A percentile compares a stretch with the other conserved stretches of the same genome.
phyloP scores from a whole-genome alignment of 2,329 filamentous ascomycete species.

The Malbranchea zuffiana region DNA sequence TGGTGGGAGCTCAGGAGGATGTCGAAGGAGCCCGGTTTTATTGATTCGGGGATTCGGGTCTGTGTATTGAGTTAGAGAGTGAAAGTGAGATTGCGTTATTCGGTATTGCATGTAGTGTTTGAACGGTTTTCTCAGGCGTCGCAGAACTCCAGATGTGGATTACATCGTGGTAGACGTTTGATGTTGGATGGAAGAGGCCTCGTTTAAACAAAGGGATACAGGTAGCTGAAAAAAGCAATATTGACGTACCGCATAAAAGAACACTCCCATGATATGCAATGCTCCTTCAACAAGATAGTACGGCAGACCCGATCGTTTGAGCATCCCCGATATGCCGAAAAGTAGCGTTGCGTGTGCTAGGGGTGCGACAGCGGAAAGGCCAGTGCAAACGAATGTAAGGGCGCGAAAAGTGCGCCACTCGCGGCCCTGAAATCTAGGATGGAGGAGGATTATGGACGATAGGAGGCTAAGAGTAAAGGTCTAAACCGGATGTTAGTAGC shows the following conservation, averaged over 20 bases:
- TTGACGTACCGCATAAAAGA: slow-evolving; percentile 18
- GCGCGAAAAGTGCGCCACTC: slow-evolving; percentile 17
- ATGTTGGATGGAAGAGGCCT: too few relatives aligned
- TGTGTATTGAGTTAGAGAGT: slow-evolving; percentile 15
- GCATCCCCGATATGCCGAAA: slow-evolving; percentile 18
- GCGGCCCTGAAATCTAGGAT: slow-evolving; percentile 22
- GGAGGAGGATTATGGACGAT: slow-evolving; percentile 23
- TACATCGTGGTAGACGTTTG: too few relatives aligned
- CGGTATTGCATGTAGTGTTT: not conserved
- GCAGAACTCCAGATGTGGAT: not conserved
- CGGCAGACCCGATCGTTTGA: slow-evolving; percentile 17
- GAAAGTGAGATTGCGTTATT: not conserved
- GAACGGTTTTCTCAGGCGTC: too few relatives aligned
- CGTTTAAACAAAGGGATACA: not conserved
- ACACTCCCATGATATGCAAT: slow-evolving; percentile 17
- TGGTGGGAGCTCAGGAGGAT: slow-evolving; percentile 39
- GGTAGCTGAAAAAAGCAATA: not conserved
- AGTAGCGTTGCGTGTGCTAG: slow-evolving; percentile 19
- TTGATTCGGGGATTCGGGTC: slow-evolving; percentile 36
- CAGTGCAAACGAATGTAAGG: slow-evolving; percentile 17
- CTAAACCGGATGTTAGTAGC: slow-evolving; percentile 22
- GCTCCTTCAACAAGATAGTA: slow-evolving; percentile 22
- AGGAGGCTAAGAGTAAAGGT: slow-evolving; percentile 16
- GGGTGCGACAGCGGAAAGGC: slow-evolving; percentile 18
- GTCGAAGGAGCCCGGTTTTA: slow-evolving; percentile 36